Percentiles rank a stretch among this genome's conserved stretches.
Conservation (phyloP, 1,139 yeast genomes). For the Scheffersomyces parashehatae region DNA sequence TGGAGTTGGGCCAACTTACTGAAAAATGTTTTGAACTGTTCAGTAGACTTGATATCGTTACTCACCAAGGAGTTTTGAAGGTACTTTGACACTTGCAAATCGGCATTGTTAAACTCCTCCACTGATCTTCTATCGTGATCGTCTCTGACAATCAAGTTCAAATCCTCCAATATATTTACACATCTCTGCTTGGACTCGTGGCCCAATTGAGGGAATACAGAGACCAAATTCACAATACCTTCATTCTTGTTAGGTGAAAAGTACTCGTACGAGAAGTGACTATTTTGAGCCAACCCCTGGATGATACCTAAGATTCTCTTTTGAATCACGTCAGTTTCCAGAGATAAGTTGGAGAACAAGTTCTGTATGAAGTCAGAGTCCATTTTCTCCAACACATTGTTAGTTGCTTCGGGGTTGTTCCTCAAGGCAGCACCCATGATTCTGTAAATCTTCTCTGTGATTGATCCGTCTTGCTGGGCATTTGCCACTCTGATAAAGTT, state of each 20-base stretch:
- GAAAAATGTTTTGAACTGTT: conserved; percentile 45
- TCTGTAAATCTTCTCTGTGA: conserved; percentile 50
- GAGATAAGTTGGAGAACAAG: conserved; percentile 13
- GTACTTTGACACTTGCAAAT: conserved; percentile 27
- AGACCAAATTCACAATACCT: conserved; percentile 28
- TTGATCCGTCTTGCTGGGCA: conserved; percentile 6
- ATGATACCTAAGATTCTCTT: conserved; percentile 52
- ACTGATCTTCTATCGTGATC: conserved; percentile 24
- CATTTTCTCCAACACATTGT: conserved; percentile 19
- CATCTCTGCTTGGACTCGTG: conserved; percentile 32
- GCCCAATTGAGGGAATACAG: conserved; percentile 29
- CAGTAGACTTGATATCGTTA: conserved; percentile 26
- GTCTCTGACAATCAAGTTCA: conserved; percentile 18
- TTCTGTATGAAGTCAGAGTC: conserved; percentile 10
- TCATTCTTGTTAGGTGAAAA: conserved; percentile 17
- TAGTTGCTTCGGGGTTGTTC: conserved; percentile 70
- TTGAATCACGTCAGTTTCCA: conserved; percentile 30
- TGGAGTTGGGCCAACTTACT: conserved; percentile 43
- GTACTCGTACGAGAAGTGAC: conserved; percentile 26
- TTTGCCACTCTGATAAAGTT: conserved; percentile 17
- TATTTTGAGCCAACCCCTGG: conserved; percentile 40
- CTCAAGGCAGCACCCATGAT: conserved; percentile 61
- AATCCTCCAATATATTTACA: conserved; percentile 43
- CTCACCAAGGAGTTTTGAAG: conserved; percentile 30
- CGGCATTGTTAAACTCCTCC: conserved; percentile 23